Conservation (phyloP, 2,329 filamentous ascomycete genomes). For the Exserohilum rostratum region DNA sequence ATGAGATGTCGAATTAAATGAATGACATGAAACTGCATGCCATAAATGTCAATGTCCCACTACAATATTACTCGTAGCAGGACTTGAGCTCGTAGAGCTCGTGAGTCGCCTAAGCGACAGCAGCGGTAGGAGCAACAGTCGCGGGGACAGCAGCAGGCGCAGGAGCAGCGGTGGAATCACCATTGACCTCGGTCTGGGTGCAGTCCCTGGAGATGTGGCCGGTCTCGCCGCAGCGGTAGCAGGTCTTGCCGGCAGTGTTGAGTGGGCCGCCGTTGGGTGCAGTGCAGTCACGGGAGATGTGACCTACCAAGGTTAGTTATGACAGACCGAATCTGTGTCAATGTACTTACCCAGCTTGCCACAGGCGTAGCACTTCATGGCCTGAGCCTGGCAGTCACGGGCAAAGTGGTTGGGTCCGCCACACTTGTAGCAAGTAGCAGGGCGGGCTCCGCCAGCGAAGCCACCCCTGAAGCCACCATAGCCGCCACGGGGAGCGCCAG, state of each 20-base stretch:
- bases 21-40: constrained; percentile 18
- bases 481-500: constrained; percentile 72
- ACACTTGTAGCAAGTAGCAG: constrained; percentile 72
- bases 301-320: constrained; percentile 56
- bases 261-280: constrained; percentile 94
- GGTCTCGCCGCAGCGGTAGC: constrained; percentile 95
- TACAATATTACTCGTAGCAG: constrained; percentile 28
- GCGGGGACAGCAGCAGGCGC: constrained; percentile 45
- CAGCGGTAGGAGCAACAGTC: constrained; percentile 48
- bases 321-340: not conserved
- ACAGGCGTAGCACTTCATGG: constrained; percentile 98
- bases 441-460: constrained; percentile 70
- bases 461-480: constrained; percentile 76
- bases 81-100: constrained; percentile 1
- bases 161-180: constrained; percentile 42
- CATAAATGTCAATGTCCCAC: constrained; percentile 13
- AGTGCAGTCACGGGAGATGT: constrained; percentile 94
- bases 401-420: constrained; percentile 96
- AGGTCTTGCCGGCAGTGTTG: constrained; percentile 96
- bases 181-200: constrained; percentile 71
- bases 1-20: constrained; percentile 21
- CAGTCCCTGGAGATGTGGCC: constrained; percentile 97
- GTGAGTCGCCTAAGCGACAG: constrained; percentile 41
- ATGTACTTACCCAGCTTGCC: constrained; percentile 69
- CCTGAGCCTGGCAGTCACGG: constrained; percentile 96